Conservation (phyloP, 495 filamentous ascomycete species). For the Bombardia bombarda region DNA sequence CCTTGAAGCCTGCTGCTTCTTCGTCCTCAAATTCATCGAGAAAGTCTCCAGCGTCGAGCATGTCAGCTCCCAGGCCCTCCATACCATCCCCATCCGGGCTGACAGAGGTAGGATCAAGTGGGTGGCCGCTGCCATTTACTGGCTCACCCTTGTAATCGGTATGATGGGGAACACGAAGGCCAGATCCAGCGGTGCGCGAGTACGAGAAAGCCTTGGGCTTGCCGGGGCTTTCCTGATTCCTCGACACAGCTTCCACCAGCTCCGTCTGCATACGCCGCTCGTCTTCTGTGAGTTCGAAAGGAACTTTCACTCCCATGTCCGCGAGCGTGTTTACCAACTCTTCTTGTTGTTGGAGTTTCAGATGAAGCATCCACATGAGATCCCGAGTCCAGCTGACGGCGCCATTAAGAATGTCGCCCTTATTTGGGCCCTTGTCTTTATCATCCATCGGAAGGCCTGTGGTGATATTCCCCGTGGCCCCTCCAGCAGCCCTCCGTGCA, state of each 20-base stretch:
- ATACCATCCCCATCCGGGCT: constrained; percentile 63
- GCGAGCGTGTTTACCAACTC: constrained; percentile 68
- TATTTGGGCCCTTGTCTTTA: constrained; percentile 98
- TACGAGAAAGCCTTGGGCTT: constrained; percentile 53
- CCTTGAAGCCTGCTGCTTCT: constrained; percentile 65
- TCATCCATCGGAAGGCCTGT: constrained; percentile 88
- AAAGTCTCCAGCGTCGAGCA: constrained; percentile 51
- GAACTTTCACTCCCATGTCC: constrained; percentile 62
- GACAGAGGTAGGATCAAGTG: constrained; percentile 35
- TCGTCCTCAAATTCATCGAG: constrained; percentile 65
- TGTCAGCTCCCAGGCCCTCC: constrained; percentile 48
- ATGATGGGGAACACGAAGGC: constrained; percentile 83
- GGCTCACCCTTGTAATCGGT: constrained; percentile 85
- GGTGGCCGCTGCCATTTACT: constrained; percentile 39
- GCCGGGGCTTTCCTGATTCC: constrained; percentile 53
- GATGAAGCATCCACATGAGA: constrained; percentile 89
- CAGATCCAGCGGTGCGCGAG: constrained; percentile 72
- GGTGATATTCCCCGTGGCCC: constrained; percentile 73
- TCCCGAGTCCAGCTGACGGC: constrained; percentile 95
- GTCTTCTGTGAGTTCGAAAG: constrained; percentile 82
- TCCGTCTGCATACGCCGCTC: constrained; percentile 93
- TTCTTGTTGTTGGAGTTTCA: constrained; percentile 81
- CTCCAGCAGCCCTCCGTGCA: constrained; percentile 64
- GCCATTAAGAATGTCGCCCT: constrained; percentile 96
- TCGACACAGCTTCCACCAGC: constrained; percentile 73